Base-by-base conservation (phyloP, 2,329 filamentous ascomycete species). In the Acephala macrosclerotiorum region DNA sequence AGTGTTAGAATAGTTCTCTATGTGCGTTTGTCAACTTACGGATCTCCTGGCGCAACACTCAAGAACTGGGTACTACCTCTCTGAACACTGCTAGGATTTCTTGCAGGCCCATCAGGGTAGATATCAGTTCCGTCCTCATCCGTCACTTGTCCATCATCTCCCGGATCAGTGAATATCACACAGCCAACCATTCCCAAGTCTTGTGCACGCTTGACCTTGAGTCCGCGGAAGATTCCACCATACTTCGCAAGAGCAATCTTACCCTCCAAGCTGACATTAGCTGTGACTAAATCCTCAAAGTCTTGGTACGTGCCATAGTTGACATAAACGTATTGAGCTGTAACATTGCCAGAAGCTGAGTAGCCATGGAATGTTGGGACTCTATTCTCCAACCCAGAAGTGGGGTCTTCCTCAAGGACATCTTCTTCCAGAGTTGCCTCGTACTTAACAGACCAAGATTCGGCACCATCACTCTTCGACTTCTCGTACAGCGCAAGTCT, bases 331-430 rank as follows among this genome's bases (percentile, higher is more conserved):
- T 92, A 96, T 16, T 88, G 87, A 2, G 88, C 93, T 0, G 95
- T 97, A 57, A 96, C 95, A 77, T 98, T 97, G 33, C 95, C 95
- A 66, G 85, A 94, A 4, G 94, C 94, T 3, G 93, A 97, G 78
- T 97, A 98, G 61, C 95, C 96, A 75, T 98, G 95, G 81, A 98
- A 98, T 0, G 91, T 95, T 0, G 95, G 94, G 26, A 98, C 85
- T 35, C 93, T 84, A 73, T 94, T 86, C 11, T 85, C 79, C 55
- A 93, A 81, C 25, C 88, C 85, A 20, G 89, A 93, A 0, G 94
- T 96, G 2, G 89, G 86, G 76, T 99, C 96, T 60, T 97, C 90
- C 0, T 93, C 85, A 5, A 98, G 81, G 1, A 95, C 85, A 75
- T 97, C 93, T 78, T 99, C 96, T 72, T 92, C 88, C 47, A 98